A percentile compares a stretch with the other conserved stretches of the same genome.
phyloP scores from a whole-genome alignment of 805 yeast species.

The Yamadazyma olivae region DNA sequence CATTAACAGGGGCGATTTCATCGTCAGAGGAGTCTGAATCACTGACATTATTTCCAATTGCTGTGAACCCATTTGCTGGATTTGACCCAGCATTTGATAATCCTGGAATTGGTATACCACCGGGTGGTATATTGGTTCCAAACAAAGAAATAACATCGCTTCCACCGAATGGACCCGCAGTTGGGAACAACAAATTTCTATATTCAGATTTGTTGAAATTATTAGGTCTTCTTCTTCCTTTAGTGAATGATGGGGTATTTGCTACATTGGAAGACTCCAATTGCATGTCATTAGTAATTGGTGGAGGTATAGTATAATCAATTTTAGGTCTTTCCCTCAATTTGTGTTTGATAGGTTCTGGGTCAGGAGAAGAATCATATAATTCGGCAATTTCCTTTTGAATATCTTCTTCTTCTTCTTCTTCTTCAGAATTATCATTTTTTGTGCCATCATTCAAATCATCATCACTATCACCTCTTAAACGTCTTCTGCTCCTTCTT shows the following conservation, averaged over 20 bases:
- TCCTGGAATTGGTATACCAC: conserved; percentile 40
- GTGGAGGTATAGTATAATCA: conserved; percentile 83
- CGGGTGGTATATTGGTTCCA: conserved; percentile 61
- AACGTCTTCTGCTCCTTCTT: conserved; percentile 14
- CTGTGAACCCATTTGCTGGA: conserved; percentile 16
- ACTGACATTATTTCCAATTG: conserved; percentile 32
- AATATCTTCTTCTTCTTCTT: conserved; percentile 37
- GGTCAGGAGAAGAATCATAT: conserved; percentile 51
- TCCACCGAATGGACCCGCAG: conserved; percentile 98
- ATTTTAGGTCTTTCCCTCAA: conserved; percentile 55
- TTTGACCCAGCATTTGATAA: conserved; percentile 15
- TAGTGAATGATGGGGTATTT: conserved; percentile 18
- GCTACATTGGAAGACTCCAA: conserved; percentile 17
- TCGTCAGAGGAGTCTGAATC: conserved; percentile 67
- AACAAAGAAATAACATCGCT: conserved; percentile 85
- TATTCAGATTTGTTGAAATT: conserved; percentile 41
- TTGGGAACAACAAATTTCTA: conserved; percentile 77
- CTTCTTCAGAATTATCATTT: conserved; percentile 4
- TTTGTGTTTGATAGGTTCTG: conserved; percentile 42
- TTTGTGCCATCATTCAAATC: conserved; percentile 6
- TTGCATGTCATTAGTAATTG: conserved; percentile 45
- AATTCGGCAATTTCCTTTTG: conserved; percentile 67
- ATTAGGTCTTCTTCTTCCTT: conserved; percentile 38
- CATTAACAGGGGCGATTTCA: conserved; percentile 46
- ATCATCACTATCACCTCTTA: conserved; percentile 8